Base-by-base conservation (phyloP, 2,329 filamentous ascomycete genomes). In the Zasmidium cellare region DNA sequence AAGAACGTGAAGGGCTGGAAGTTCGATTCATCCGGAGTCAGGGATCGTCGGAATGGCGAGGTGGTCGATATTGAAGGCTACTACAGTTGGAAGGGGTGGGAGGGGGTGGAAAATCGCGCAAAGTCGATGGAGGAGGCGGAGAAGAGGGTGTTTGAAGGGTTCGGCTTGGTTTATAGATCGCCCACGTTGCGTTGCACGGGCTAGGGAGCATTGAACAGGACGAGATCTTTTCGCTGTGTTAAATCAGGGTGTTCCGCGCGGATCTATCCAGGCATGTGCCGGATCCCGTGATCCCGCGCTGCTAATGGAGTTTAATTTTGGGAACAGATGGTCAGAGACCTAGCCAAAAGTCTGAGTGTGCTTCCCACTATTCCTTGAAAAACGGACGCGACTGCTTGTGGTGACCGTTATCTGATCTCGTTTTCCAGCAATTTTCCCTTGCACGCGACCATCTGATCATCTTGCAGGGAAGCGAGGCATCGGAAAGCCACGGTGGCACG, bases 11-110 rank as follows among this genome's bases (percentile, higher is more conserved):
- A 84, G 67, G 80, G 80, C 0, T 87, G 91, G 81, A 96, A 94
- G 72, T 97, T 97, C 70, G 92, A 97, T 71, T 94, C 89, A 62
- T 96, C 90, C 68, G 94, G 94, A 0, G 84, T 96, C 11, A 82
- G 92, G 46, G 86, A 85, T 67, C 80, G 87, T 9, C 73, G 69
- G 9, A 84, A 86, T 54, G 90, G 90, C 2, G 87, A 87, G 78
- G 83, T 93, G 0, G 68, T 87, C n/a, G 87, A 94, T 72, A 67
- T 94, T 12, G 82, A 88, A 78, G 70, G 92, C 92, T 74, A 92
- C 88, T 66, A 93, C 88, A 70, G 91, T 90, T 1, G 83, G 94
- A 80, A 87, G 77, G 69, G 81, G 69, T 54, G 63, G 18, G 50
- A 62, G 38, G 66, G 60, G 9, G 28, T 28, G 35, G 51, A 74